Evolutionary conservation across 306 rosid genomes (phyloP).

Genomic region (Vigna radiata): DNA sequence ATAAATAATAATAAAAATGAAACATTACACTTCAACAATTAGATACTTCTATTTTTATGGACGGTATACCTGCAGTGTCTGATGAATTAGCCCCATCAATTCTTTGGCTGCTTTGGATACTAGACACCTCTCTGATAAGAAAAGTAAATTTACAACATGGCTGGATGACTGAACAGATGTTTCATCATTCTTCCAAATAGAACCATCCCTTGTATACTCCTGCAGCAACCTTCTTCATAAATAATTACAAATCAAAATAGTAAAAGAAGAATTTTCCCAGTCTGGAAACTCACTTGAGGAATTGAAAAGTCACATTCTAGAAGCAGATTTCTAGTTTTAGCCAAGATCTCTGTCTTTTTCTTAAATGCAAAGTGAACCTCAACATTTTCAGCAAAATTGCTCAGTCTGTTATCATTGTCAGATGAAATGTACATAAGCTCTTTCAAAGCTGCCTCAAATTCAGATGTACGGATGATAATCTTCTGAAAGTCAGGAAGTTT

Average conservation of each 20-base stretch:
- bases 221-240: slow-evolving; percentile 47
- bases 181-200: slow-evolving; percentile 54
- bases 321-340: slow-evolving; percentile 82
- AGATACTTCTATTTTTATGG: slow-evolving; percentile 14
- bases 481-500: slow-evolving; percentile 91
- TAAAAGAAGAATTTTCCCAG: slow-evolving; percentile 31
- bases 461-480: slow-evolving; percentile 68
- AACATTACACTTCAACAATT: too few relatives aligned
- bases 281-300: slow-evolving; percentile 67
- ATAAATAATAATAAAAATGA: too few relatives aligned
- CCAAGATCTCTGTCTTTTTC: slow-evolving; percentile 87
- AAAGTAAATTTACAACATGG: slow-evolving; percentile 76
- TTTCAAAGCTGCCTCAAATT: slow-evolving; percentile 74
- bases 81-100: slow-evolving; percentile 85
- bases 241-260: slow-evolving; percentile 38
- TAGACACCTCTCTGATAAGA: slow-evolving; percentile 80
- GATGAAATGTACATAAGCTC: slow-evolving; percentile 78
- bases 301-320: slow-evolving; percentile 80
- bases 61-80: slow-evolving; percentile 73
- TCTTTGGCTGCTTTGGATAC: slow-evolving; percentile 86
- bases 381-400: slow-evolving; percentile 83
- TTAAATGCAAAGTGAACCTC: slow-evolving; percentile 97
- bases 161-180: slow-evolving; percentile 52
- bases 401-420: slow-evolving; percentile 69
- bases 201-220: slow-evolving; percentile 66